phyloP scores from a whole-genome alignment of 139 green algal species.

The Zygnema circumcarinatum region DNA sequence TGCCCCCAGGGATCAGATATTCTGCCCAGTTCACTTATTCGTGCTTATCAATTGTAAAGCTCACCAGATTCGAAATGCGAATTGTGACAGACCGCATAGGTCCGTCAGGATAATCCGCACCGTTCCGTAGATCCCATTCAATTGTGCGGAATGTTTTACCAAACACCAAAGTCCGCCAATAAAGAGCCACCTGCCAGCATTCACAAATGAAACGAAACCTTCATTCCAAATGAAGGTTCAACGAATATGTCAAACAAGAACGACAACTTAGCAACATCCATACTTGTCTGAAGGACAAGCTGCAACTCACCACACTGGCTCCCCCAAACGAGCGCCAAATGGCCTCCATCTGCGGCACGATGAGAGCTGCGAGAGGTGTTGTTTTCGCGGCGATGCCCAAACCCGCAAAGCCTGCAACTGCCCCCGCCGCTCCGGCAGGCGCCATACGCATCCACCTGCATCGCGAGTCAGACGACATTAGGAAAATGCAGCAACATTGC shows the following conservation, averaged over 20 bases:
- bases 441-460: conserved; percentile 11
- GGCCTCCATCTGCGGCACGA: conserved; percentile 38
- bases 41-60: too few species aligned
- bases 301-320: conserved; percentile 30
- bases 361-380: not conserved
- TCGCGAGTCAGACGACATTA: too few species aligned
- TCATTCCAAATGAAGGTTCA: too few species aligned
- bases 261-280: too few species aligned
- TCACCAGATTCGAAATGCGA: conserved; percentile 23
- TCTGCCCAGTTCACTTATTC: too few species aligned
- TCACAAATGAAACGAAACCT: too few species aligned
- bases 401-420: conserved; percentile 11
- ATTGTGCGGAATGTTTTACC: conserved; percentile 32
- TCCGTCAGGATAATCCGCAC: conserved; percentile 19
- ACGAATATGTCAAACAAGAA: too few species aligned
- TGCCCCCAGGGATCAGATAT: too few species aligned
- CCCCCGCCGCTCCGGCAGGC: not conserved
- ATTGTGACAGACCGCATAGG: conserved; percentile 46
- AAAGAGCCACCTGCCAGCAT: conserved; percentile 36
- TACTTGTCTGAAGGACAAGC: too few species aligned
- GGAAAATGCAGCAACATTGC: too few species aligned
- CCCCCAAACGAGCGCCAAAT: conserved; percentile 38
- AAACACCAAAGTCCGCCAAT: conserved; percentile 43
- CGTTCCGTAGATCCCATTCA: conserved; percentile 21
- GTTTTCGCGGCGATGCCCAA: conserved; percentile 31